A percentile compares a stretch with the other conserved stretches of the same genome.
These are phyloP conservation scores for Trichosanthes truncata DNA, from an alignment of 306 rosid genomes.

Conservation along the genomic window DNA sequence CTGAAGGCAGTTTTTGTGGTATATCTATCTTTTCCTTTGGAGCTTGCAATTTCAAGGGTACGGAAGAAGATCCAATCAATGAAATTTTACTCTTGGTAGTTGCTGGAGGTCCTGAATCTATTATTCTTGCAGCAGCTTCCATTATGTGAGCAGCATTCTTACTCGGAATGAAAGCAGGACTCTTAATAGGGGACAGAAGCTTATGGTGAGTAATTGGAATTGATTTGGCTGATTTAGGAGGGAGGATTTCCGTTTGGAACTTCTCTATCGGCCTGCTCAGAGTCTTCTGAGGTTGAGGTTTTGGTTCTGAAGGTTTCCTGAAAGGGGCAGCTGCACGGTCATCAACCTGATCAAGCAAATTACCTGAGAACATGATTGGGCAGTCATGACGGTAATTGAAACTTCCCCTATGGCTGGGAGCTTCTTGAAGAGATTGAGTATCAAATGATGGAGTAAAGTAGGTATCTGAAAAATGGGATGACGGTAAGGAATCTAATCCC, in stretches of 20 bases:
- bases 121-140: conserved; percentile 95
- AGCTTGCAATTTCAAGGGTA: conserved; percentile 65
- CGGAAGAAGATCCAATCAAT: conserved; percentile 39
- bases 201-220: conserved; percentile 88
- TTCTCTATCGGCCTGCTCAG: conserved; percentile 65
- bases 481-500: conserved; percentile 86
- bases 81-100: conserved; percentile 43
- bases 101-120: conserved; percentile 58
- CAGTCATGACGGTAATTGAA: conserved; percentile 35
- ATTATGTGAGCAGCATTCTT: conserved; percentile 81
- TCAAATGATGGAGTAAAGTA: conserved; percentile 57
- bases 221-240: conserved; percentile 84
- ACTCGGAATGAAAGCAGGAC: conserved; percentile 59
- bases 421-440: conserved; percentile 53
- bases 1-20: conserved; percentile 39
- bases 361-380: conserved; percentile 49
- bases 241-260: conserved; percentile 89
- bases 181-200: conserved; percentile 86
- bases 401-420: conserved; percentile 36
- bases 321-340: conserved; percentile 28
- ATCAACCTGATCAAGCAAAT: conserved; percentile 34
- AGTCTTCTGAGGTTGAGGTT: conserved; percentile 45
- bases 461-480: conserved; percentile 49
- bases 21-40: conserved; percentile 66
- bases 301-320: conserved; percentile 41